Conservation (phyloP, 805 yeast genomes). For the Candida broadrunensis region DNA sequence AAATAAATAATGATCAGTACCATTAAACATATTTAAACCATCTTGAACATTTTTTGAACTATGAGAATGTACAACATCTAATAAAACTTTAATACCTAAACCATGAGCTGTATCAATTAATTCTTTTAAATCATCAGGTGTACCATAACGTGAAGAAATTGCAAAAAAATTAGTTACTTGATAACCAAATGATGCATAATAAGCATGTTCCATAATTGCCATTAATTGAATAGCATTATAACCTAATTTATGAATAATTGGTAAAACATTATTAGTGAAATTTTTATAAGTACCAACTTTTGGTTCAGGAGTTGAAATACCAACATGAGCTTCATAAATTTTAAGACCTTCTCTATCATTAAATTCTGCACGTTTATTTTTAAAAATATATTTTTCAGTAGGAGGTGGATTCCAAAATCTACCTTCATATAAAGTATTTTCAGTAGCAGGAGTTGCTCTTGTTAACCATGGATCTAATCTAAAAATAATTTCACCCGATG, state of each 20-base stretch:
- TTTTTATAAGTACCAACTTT: conserved; percentile 81
- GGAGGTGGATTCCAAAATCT: conserved; percentile 85
- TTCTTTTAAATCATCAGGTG: conserved; percentile 92
- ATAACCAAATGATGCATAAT: conserved; percentile 97
- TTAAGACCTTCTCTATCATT: conserved; percentile 49
- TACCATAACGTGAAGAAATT: conserved; percentile 82
- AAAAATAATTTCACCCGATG: conserved; percentile 69
- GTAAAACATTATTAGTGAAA: conserved; percentile 75
- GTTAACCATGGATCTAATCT: conserved; percentile 88
- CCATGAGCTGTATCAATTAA: conserved; percentile 90
- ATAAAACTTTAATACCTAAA: conserved; percentile 77
- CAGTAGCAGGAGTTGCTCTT: conserved; percentile 73
- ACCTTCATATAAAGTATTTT: conserved; percentile 66
- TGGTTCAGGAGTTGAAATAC: conserved; percentile 90
- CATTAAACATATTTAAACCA: conserved; percentile 90
- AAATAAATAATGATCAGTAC: conserved; percentile 92
- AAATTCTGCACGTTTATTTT: conserved; percentile 60
- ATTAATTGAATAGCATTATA: conserved; percentile 91
- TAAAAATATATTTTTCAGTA: conserved; percentile 49
- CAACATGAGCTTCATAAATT: conserved; percentile 94
- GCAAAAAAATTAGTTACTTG: conserved; percentile 94
- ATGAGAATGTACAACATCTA: conserved; percentile 95
- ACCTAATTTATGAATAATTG: conserved; percentile 81
- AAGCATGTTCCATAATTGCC: conserved; percentile 99
- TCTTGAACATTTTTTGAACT: conserved; percentile 93